phyloP scores from a whole-genome alignment of 1,284 basidiomycete species.

The Sanghuangporus baumii region DNA sequence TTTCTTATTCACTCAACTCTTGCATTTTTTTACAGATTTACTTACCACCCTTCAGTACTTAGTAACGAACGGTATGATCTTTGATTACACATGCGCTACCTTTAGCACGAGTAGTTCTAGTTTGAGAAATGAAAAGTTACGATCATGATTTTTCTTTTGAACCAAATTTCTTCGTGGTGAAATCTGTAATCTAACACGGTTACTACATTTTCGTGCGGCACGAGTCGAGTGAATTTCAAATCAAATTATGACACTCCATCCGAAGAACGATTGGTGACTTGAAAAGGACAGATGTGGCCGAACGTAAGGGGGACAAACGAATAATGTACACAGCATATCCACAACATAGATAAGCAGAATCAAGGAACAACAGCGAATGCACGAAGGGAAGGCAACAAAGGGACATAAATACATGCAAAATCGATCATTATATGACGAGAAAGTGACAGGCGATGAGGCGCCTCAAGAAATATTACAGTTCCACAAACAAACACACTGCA shows the following conservation, averaged over 20 bases:
- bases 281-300: too few species aligned
- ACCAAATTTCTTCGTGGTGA: not conserved
- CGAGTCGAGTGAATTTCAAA: not conserved
- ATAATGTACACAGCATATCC: not conserved
- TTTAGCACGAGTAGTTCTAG: slow-evolving; percentile 1
- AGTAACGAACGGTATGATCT: slow-evolving; percentile 14
- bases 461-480: not conserved
- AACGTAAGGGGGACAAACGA: too few species aligned
- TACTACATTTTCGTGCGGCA: not conserved
- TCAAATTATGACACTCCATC: too few species aligned
- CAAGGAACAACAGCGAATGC: not conserved
- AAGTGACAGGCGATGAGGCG: not conserved
- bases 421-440: not conserved
- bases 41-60: not conserved
- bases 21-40: not conserved
- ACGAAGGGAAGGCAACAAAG: not conserved
- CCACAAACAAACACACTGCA: not conserved
- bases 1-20: not conserved
- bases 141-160: slow-evolving; percentile 1
- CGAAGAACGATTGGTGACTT: too few species aligned
- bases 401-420: not conserved
- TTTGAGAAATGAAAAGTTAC: slow-evolving; percentile 4
- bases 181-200: not conserved
- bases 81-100: not conserved
- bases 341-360: not conserved